phyloP scores from a whole-genome alignment of 83 land plant species.

The Picea engelmannii region DNA sequence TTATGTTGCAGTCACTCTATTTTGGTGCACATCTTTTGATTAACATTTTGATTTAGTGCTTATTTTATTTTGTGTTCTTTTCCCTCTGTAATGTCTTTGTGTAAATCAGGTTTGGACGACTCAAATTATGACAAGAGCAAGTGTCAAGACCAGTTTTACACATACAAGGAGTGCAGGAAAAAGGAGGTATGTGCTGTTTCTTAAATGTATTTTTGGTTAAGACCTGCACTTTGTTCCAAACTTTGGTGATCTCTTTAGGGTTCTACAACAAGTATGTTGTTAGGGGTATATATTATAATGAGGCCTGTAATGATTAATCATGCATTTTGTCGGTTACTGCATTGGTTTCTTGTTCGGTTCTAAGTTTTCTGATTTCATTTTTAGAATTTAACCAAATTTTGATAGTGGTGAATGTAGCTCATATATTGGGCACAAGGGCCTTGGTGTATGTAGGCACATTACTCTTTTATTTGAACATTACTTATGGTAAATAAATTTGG shows the following conservation, averaged over 20 bases:
- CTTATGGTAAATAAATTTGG: background rate
- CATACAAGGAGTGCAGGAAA: conserved; percentile 81
- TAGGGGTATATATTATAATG: background rate
- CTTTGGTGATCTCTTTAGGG: background rate
- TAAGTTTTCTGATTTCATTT: background rate
- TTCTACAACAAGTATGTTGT: background rate
- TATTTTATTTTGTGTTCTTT: background rate
- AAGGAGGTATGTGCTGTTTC: conserved; percentile 48
- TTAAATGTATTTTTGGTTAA: background rate
- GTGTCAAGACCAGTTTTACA: conserved; percentile 76
- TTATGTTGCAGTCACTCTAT: background rate
- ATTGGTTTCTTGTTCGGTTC: background rate
- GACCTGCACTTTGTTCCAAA: background rate
- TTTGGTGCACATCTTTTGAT: background rate
- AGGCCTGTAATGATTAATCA: background rate
- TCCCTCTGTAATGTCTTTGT: background rate
- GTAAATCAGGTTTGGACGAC: conserved; percentile 58
- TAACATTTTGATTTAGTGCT: background rate
- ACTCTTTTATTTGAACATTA: background rate
- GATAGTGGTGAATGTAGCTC: background rate
- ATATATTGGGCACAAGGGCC: background rate
- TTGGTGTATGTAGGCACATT: background rate
- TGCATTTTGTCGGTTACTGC: too few relatives aligned
- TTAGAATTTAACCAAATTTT: background rate
- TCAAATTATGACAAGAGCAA: conserved; percentile 69